These are phyloP conservation scores for Aspergillus bridgeri DNA, from an alignment of 495 filamentous ascomycete genomes.

Conservation along the genomic window DNA sequence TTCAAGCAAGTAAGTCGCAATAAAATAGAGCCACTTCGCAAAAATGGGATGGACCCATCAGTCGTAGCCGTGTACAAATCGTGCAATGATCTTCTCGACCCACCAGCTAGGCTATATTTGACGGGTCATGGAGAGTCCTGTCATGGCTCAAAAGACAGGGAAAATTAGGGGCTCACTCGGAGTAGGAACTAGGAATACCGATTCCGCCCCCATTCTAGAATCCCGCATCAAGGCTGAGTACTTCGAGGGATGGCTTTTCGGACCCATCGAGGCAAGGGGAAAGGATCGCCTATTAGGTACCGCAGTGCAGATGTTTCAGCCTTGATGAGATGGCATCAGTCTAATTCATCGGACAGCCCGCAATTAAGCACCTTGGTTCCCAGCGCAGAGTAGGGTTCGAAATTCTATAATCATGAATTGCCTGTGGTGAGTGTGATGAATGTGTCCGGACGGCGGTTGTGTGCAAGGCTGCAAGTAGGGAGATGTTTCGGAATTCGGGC, in stretches of 20 bases:
- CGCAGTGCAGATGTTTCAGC: too few species aligned
- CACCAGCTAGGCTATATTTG: neutral
- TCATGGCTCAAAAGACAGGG: neutral
- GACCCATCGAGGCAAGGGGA: neutral
- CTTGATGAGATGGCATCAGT: too few species aligned
- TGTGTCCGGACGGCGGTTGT: too few species aligned
- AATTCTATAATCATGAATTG: too few species aligned
- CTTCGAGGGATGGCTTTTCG: neutral
- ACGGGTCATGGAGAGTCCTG: neutral
- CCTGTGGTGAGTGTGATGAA: too few species aligned
- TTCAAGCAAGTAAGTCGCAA: neutral
- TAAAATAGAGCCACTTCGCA: neutral
- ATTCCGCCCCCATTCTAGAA: neutral
- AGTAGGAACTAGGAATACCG: neutral
- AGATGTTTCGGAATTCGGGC: too few species aligned
- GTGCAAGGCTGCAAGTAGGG: too few species aligned
- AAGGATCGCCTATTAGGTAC: neutral
- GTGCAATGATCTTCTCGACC: neutral
- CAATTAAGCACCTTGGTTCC: too few species aligned
- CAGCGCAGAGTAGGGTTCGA: too few species aligned
- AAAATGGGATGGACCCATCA: neutral
- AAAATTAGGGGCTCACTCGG: neutral
- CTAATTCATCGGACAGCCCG: too few species aligned
- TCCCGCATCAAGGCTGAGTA: too few species aligned
- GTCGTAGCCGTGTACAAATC: neutral